phyloP scores from a whole-genome alignment of 2,329 filamentous ascomycete species.

The Aspergillus sojae region DNA sequence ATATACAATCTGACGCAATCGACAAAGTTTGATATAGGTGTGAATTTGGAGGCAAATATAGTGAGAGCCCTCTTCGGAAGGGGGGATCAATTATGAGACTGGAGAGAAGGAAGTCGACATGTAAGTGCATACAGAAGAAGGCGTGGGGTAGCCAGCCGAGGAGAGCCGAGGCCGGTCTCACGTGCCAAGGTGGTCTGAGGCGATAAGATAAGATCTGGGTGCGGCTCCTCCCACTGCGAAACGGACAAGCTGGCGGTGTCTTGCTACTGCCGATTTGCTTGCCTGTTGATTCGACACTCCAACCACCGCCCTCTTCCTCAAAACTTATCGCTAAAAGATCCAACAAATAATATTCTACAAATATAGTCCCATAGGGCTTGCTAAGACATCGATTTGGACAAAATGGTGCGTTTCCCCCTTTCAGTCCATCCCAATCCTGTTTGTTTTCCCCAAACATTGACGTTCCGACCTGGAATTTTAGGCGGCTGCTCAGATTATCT shows the following conservation, averaged over 20 bases:
- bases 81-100: neutral
- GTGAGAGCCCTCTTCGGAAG: neutral
- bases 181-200: constrained; percentile 20
- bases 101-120: constrained; percentile 10
- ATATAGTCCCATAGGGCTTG: neutral
- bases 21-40: neutral
- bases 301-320: constrained; percentile 7
- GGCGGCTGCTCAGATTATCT: constrained; percentile 71
- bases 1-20: neutral
- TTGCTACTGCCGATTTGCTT: constrained; percentile 17
- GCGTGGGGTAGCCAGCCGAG: neutral
- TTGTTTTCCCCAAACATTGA: constrained; percentile 11
- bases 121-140: neutral
- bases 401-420: constrained; percentile 15
- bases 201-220: constrained; percentile 34
- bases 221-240: constrained; percentile 21
- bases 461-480: constrained; percentile 32
- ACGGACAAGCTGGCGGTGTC: constrained; percentile 31
- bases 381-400: constrained; percentile 3
- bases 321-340: neutral
- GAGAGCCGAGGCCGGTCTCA: constrained; percentile 26
- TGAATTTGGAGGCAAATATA: neutral
- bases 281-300: constrained; percentile 12
- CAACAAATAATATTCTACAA: neutral
- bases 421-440: neutral